Evolutionary conservation across 208 protist genomes (phyloP).

Genomic region (Leishmania lainsoni): DNA sequence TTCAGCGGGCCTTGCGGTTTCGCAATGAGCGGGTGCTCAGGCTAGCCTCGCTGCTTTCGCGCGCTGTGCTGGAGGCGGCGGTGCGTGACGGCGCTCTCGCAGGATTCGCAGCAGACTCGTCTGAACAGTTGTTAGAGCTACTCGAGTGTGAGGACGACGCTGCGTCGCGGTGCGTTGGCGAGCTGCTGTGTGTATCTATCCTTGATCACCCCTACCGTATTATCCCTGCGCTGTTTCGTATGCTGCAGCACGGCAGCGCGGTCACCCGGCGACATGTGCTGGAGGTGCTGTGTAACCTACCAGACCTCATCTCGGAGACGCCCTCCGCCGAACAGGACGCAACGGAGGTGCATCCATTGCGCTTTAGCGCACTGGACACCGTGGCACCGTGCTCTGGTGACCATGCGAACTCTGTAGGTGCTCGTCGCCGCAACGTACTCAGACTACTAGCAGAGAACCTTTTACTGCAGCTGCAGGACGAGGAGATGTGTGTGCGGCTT

Average conservation of each 20-base stretch:
- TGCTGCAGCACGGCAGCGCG: slow-evolving; percentile 58
- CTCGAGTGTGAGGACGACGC: slow-evolving; percentile 66
- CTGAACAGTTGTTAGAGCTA: slow-evolving; percentile 81
- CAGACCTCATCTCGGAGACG: slow-evolving; percentile 26
- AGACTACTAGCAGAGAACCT: slow-evolving; percentile 75
- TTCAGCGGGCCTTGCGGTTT: slow-evolving; percentile 71
- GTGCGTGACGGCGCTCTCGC: slow-evolving; percentile 18
- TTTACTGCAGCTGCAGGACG: slow-evolving; percentile 72
- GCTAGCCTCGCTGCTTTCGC: slow-evolving; percentile 59
- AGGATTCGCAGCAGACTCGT: slow-evolving; percentile 47
- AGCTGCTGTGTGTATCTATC: slow-evolving; percentile 65
- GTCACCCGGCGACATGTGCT: slow-evolving; percentile 67
- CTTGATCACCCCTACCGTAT: slow-evolving; percentile 63
- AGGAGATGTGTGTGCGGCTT: slow-evolving; percentile 75
- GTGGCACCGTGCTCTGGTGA: background rate
- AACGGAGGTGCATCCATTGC: background rate
- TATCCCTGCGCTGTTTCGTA: slow-evolving; percentile 74
- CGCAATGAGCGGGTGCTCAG: slow-evolving; percentile 56
- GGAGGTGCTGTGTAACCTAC: slow-evolving; percentile 72
- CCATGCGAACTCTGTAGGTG: background rate
- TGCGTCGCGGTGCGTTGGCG: slow-evolving; percentile 63
- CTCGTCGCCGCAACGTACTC: slow-evolving; percentile 57
- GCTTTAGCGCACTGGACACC: background rate
- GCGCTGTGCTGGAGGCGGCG: slow-evolving; percentile 56
- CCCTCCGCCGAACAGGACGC: background rate